Percentiles rank a stretch among this genome's conserved stretches.
Evolutionary conservation across 768 basidiomycete species (phyloP).

Genomic region (Suillus variegatus): DNA sequence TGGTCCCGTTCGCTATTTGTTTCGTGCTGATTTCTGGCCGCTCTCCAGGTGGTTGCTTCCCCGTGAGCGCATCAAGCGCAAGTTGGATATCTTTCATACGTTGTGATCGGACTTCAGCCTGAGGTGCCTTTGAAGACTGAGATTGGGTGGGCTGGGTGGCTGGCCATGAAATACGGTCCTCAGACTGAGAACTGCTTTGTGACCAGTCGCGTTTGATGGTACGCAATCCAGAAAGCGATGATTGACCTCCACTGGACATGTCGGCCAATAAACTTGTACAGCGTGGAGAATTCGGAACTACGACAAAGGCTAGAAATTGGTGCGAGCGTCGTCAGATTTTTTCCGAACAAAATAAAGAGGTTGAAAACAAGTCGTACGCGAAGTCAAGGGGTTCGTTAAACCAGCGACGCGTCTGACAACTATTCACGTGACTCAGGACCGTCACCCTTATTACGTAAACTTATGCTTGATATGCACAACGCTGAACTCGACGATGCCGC

Average conservation of each 20-base stretch:
- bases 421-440: neutral
- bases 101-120: conserved; percentile 24
- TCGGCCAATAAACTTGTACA: neutral
- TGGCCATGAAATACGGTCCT: conserved; percentile 42
- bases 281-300: neutral
- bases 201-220: conserved; percentile 68
- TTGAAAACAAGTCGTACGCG: neutral
- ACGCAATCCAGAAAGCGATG: conserved; percentile 58
- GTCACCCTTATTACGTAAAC: neutral
- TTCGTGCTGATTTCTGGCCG: conserved; percentile 16
- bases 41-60: conserved; percentile 23
- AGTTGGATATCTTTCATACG: conserved; percentile 63
- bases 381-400: neutral
- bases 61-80: conserved; percentile 47
- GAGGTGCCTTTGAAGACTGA: conserved; percentile 19
- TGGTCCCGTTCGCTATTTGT: conserved; percentile 30
- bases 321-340: neutral
- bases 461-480: too few relatives aligned
- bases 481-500: too few relatives aligned
- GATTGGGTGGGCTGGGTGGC: conserved; percentile 29
- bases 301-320: too few relatives aligned
- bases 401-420: neutral
- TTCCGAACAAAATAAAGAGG: neutral
- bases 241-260: conserved; percentile 32
- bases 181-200: conserved; percentile 36